These are phyloP conservation scores for Aspergillus fischeri DNA, from an alignment of 2,329 filamentous ascomycete genomes.

Conservation along the genomic window DNA sequence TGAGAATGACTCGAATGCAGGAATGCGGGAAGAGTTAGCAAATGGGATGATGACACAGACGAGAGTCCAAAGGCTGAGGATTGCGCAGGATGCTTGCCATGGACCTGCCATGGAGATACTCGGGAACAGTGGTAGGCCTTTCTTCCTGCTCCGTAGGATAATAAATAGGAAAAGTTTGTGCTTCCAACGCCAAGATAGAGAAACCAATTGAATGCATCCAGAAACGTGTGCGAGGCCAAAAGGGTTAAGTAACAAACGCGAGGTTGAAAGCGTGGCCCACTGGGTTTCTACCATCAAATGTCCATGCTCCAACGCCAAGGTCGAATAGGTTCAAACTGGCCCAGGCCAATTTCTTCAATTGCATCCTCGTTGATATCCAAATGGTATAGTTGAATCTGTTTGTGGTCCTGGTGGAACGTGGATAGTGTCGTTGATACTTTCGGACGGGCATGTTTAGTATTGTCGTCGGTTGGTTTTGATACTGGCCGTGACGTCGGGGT, in stretches of 20 bases:
- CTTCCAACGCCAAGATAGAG: constrained; percentile 8
- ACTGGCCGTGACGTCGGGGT: constrained; percentile 34
- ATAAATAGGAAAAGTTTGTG: constrained; percentile 6
- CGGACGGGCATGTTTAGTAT: constrained; percentile 26
- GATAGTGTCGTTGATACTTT: constrained; percentile 32
- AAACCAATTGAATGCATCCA: constrained; percentile 1
- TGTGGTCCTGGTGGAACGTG: constrained; percentile 27
- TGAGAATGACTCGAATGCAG: background rate
- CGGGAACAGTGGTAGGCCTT: constrained; percentile 1
- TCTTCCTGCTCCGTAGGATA: constrained; percentile 5
- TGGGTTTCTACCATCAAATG: constrained; percentile 23
- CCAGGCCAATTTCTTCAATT: constrained; percentile 26
- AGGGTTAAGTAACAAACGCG: background rate
- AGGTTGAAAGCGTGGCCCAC: background rate
- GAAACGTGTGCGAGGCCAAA: background rate
- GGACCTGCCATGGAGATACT: constrained; percentile 11
- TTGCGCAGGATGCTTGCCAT: background rate
- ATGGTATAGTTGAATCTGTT: constrained; percentile 33
- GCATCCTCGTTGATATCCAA: constrained; percentile 34
- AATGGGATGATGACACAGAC: background rate
- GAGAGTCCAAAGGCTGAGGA: background rate
- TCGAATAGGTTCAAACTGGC: constrained; percentile 31
- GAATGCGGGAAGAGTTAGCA: constrained; percentile 1
- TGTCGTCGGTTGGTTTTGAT: constrained; percentile 33
- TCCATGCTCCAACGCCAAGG: constrained; percentile 45